Evolutionary conservation across 2,329 filamentous ascomycete genomes (phyloP).

Genomic region (Pseudogymnoascus sp.): DNA sequence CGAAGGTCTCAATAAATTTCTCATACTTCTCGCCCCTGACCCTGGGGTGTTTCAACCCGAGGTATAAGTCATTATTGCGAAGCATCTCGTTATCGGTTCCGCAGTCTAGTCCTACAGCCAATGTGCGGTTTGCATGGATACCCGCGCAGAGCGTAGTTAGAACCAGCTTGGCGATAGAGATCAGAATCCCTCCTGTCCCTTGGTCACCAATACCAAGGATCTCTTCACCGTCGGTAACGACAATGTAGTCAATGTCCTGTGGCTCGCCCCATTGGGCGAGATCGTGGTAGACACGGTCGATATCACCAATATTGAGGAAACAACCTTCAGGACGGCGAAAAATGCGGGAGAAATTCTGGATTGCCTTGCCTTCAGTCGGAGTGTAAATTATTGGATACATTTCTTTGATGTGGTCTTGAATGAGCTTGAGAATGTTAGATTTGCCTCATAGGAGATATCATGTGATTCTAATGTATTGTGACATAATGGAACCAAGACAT

Average conservation of each 20-base stretch:
- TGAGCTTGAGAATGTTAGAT: slow-evolving; percentile 42
- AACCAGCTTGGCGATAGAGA: slow-evolving; percentile 75
- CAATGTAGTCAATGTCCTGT: slow-evolving; percentile 82
- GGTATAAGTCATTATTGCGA: slow-evolving; percentile 69
- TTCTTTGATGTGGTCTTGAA: slow-evolving; percentile 72
- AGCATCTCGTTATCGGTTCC: slow-evolving; percentile 76
- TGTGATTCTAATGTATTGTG: background rate
- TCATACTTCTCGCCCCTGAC: slow-evolving; percentile 68
- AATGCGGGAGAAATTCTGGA: slow-evolving; percentile 72
- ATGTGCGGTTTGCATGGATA: slow-evolving; percentile 68
- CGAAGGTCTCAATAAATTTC: slow-evolving; percentile 68
- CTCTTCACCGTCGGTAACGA: slow-evolving; percentile 65
- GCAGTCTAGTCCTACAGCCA: slow-evolving; percentile 79
- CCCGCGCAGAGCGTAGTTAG: slow-evolving; percentile 83
- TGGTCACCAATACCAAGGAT: slow-evolving; percentile 88
- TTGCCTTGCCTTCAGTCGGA: slow-evolving; percentile 82
- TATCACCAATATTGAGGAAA: slow-evolving; percentile 68
- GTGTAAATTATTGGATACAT: slow-evolving; percentile 93
- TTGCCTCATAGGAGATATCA: background rate
- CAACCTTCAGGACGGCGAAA: slow-evolving; percentile 76
- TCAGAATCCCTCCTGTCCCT: slow-evolving; percentile 77
- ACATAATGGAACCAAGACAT: slow-evolving; percentile 17
- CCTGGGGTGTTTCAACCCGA: slow-evolving; percentile 63
- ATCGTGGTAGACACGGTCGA: slow-evolving; percentile 58
- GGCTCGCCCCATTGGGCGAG: slow-evolving; percentile 61